A percentile compares a stretch with the other conserved stretches of the same genome.
Evolutionary conservation across 2,329 filamentous ascomycete genomes (phyloP).

Genomic region (Ascomycota sp.): DNA sequence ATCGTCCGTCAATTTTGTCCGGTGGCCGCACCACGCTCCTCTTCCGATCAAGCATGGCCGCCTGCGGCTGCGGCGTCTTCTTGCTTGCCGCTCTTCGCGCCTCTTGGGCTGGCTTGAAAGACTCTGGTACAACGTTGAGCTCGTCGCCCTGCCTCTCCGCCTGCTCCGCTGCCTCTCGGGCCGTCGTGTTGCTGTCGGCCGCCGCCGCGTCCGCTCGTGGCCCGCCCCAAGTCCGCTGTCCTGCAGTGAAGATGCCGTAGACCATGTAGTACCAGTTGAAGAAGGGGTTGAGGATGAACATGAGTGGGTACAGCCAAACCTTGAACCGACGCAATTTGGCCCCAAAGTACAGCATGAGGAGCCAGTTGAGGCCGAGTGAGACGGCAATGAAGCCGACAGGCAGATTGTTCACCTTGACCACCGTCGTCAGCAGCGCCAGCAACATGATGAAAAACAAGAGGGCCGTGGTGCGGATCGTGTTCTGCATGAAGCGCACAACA

Average conservation of each 20-base stretch:
- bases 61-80: slow-evolving; percentile 4
- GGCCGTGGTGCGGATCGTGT: slow-evolving; percentile 85
- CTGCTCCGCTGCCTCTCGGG: slow-evolving; percentile 62
- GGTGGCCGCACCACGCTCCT: slow-evolving; percentile 48
- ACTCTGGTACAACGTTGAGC: slow-evolving; percentile 71
- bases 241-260: slow-evolving; percentile 85
- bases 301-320: slow-evolving; percentile 81
- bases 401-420: slow-evolving; percentile 52
- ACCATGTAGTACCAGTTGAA: slow-evolving; percentile 99
- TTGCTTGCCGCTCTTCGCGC: slow-evolving; percentile 17
- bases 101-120: slow-evolving; percentile 43
- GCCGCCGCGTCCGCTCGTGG: slow-evolving; percentile 72
- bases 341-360: slow-evolving; percentile 91
- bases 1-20: slow-evolving; percentile 53
- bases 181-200: slow-evolving; percentile 53
- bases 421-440: slow-evolving; percentile 65
- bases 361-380: slow-evolving; percentile 78
- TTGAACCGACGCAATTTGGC: slow-evolving; percentile 72
- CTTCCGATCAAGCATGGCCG: slow-evolving; percentile 19
- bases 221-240: slow-evolving; percentile 86
- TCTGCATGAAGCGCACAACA: slow-evolving; percentile 76
- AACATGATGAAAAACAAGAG: slow-evolving; percentile 87
- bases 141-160: slow-evolving; percentile 66
- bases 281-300: slow-evolving; percentile 89
- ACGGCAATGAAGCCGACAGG: slow-evolving; percentile 87